phyloP scores from a whole-genome alignment of 148 eudicot genomes.

The Suaeda aralocaspica region DNA sequence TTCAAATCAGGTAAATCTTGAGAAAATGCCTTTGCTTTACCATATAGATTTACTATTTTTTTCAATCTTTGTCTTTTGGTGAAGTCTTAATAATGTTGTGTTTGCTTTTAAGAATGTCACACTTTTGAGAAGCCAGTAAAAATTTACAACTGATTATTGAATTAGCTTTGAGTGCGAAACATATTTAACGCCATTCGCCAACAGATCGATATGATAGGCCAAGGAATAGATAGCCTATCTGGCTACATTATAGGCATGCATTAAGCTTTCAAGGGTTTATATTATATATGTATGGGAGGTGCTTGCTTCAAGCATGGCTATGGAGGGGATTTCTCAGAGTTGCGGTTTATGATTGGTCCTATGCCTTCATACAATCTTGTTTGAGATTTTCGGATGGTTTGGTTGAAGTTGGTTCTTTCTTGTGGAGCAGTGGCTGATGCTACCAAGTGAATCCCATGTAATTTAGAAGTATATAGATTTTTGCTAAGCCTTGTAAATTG shows the following conservation, averaged over 20 bases:
- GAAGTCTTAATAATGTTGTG: neutral
- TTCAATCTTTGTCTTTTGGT: neutral
- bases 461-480: conserved; percentile 38
- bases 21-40: neutral
- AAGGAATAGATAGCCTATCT: conserved; percentile 2
- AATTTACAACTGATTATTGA: conserved; percentile 60
- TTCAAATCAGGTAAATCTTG: conserved; percentile 58
- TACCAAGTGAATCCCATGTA: conserved; percentile 24
- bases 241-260: conserved; percentile 14
- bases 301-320: conserved; percentile 16
- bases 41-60: neutral
- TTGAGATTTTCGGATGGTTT: conserved; percentile 27
- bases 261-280: neutral
- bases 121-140: conserved; percentile 84
- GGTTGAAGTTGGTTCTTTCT: conserved; percentile 11
- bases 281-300: neutral
- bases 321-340: conserved; percentile 4
- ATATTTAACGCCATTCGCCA: conserved; percentile 2
- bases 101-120: conserved; percentile 60
- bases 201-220: conserved; percentile 13
- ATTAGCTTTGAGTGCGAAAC: neutral
- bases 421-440: conserved; percentile 9
- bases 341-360: conserved; percentile 10
- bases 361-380: conserved; percentile 19
- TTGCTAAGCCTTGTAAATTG: conserved; percentile 41